phyloP scores from a whole-genome alignment of 441 rosid genomes.

The Populus trichocarpa region DNA sequence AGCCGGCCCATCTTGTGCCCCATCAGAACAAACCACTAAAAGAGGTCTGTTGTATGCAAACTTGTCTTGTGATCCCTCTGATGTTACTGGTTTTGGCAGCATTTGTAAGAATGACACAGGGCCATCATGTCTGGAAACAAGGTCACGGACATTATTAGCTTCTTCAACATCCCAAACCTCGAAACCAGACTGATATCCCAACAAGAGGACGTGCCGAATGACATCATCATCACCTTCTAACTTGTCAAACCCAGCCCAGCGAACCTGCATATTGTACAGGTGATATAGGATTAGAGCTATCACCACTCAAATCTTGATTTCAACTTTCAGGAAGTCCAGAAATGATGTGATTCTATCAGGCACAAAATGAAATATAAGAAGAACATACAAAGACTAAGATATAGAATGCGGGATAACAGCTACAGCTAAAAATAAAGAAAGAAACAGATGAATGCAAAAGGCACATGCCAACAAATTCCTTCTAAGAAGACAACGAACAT shows the following conservation, averaged over 20 bases:
- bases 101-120: conserved; percentile 79
- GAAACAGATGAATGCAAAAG: neutral
- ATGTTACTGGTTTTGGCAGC: conserved; percentile 55
- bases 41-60: conserved; percentile 63
- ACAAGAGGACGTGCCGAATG: conserved; percentile 60
- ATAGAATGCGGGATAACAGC: neutral
- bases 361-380: neutral
- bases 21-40: conserved; percentile 65
- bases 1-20: conserved; percentile 40
- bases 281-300: conserved; percentile 3
- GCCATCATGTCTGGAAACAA: conserved; percentile 76
- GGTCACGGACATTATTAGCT: conserved; percentile 67
- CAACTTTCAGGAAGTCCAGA: neutral
- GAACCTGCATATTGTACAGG: conserved; percentile 46
- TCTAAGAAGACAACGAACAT: neutral
- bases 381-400: neutral
- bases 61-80: conserved; percentile 39
- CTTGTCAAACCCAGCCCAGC: conserved; percentile 96
- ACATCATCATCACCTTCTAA: conserved; percentile 52
- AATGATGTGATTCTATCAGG: neutral
- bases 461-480: neutral
- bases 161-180: conserved; percentile 98
- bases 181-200: conserved; percentile 83
- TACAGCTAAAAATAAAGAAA: neutral
- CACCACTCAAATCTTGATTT: neutral